Percentiles rank a stretch among this genome's conserved stretches.
phyloP scores from a whole-genome alignment of 306 rosid genomes.

The Quercus dentata region DNA sequence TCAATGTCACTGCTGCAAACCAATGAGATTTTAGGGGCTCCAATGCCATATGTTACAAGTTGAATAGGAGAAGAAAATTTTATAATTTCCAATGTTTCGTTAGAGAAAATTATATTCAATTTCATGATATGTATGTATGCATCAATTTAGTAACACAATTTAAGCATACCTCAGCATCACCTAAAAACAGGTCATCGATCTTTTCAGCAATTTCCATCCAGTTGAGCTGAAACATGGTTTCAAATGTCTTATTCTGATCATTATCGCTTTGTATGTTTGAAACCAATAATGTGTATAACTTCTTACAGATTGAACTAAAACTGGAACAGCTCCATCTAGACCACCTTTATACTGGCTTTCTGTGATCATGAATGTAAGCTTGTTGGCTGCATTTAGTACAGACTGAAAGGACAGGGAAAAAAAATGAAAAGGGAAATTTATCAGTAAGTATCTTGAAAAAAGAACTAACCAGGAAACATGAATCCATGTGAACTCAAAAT shows the following conservation, averaged over 20 bases:
- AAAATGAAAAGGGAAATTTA: background rate
- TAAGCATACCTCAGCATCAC: constrained; percentile 78
- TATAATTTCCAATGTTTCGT: background rate
- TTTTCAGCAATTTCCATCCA: constrained; percentile 85
- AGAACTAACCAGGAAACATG: background rate
- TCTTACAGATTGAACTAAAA: constrained; percentile 79
- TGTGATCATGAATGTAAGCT: constrained; percentile 58
- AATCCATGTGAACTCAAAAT: background rate
- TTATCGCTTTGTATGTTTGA: background rate
- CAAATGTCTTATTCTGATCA: constrained; percentile 10
- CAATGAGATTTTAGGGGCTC: background rate
- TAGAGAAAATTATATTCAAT: background rate
- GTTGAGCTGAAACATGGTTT: constrained; percentile 54
- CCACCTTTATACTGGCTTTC: constrained; percentile 74
- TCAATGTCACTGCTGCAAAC: background rate
- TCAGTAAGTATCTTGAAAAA: background rate
- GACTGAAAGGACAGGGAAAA: constrained; percentile 38
- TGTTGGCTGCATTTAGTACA: constrained; percentile 55
- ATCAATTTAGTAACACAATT: background rate
- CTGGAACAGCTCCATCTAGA: constrained; percentile 83
- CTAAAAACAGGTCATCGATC: constrained; percentile 80
- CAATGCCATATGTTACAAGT: background rate
- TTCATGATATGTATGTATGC: background rate
- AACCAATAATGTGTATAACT: constrained; percentile 27
- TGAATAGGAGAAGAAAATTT: background rate